A percentile compares a stretch with the other conserved stretches of the same genome.
Conservation (phyloP, 345 rosid species). For the Brassica nigra region DNA sequence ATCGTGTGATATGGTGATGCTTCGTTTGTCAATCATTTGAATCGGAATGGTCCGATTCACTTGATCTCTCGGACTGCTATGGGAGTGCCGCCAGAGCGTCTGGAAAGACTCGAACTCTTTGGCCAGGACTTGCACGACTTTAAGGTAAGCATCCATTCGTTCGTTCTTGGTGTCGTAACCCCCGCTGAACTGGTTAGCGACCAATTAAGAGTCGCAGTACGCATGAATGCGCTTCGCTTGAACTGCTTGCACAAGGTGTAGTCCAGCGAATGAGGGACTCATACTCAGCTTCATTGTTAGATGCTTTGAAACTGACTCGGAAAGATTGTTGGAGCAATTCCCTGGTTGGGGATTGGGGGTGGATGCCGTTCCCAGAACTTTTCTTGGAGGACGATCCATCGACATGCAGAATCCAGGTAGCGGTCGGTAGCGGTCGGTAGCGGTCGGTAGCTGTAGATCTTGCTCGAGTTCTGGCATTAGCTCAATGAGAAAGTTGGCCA, state of each 20-base stretch:
- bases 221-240: too few relatives aligned
- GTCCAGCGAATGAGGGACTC: too few relatives aligned
- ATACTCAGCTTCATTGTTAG: not conserved
- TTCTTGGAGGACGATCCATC: not conserved
- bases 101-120: not conserved
- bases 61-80: too few relatives aligned
- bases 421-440: not conserved
- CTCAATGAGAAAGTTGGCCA: not conserved
- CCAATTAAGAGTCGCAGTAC: not conserved
- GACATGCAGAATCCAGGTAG: too few relatives aligned
- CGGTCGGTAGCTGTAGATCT: not conserved
- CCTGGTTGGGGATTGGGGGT: not conserved
- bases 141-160: not conserved
- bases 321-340: not conserved
- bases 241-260: too few relatives aligned
- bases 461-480: not conserved
- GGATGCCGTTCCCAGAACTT: not conserved
- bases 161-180: not conserved
- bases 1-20: too few relatives aligned
- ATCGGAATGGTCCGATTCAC: too few relatives aligned
- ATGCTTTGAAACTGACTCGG: not conserved
- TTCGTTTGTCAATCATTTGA: too few relatives aligned
- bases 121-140: not conserved
- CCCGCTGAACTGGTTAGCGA: not conserved
- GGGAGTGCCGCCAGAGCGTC: too few relatives aligned